These are phyloP conservation scores for Yamagishiella unicocca DNA, from an alignment of 139 green algal species.

Conservation along the genomic window DNA sequence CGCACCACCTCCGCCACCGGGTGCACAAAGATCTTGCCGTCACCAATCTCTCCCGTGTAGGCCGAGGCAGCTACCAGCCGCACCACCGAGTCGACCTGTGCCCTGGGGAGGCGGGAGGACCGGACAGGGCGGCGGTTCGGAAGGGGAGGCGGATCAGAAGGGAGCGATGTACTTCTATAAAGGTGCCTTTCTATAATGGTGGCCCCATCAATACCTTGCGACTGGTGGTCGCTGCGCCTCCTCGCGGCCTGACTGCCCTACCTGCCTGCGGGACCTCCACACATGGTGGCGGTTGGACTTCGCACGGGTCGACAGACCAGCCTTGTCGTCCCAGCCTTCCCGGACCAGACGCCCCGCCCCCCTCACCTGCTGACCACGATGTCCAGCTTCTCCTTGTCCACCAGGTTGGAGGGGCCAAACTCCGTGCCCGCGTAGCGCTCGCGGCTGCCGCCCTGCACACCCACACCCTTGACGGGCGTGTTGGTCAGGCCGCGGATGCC, in stretches of 20 bases:
- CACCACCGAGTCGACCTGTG: slow-evolving; percentile 84
- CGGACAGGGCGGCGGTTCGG: no score
- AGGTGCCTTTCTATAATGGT: no score
- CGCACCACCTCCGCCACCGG: slow-evolving; percentile 89
- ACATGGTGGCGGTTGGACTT: no score
- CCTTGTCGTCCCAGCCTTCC: no score
- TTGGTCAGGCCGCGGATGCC: slow-evolving; percentile 90
- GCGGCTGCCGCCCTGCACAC: slow-evolving; percentile 72
- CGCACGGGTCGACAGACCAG: no score
- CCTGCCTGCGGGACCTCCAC: no score
- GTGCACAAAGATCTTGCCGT: slow-evolving; percentile 93
- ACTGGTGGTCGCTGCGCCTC: no score
- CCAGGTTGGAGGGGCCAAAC: slow-evolving; percentile 73
- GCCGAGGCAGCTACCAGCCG: slow-evolving; percentile 70
- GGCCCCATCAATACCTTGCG: no score
- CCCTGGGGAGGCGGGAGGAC: slow-evolving; percentile 52
- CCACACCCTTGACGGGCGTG: slow-evolving; percentile 76
- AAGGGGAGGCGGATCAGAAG: no score
- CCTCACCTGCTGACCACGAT: slow-evolving; percentile 72
- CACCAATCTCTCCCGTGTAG: slow-evolving; percentile 90
- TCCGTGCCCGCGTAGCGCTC: slow-evolving; percentile 90
- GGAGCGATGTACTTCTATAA: no score
- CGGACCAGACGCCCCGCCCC: not conserved
- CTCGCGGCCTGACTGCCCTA: no score
- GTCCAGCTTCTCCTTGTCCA: slow-evolving; percentile 87